Percentiles rank a stretch among this genome's conserved stretches.
Evolutionary conservation across 2,329 filamentous ascomycete genomes (phyloP).

Genomic region (Aspergillus jensenii): DNA sequence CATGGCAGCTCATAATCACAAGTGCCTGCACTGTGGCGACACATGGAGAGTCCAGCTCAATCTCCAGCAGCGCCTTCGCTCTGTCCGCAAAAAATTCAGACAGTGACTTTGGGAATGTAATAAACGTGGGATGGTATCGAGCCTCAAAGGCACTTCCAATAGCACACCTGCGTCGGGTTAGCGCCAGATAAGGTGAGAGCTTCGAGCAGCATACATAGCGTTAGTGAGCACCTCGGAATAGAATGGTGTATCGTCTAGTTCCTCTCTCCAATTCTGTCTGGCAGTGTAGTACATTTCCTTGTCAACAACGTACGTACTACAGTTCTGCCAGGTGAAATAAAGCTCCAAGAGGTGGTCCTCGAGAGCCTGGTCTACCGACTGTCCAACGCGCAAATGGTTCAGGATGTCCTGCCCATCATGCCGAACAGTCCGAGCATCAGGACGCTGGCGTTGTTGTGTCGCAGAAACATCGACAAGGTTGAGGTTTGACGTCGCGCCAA

Average conservation of each 20-base stretch:
- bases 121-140: conserved; percentile 30
- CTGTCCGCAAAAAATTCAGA: conserved; percentile 39
- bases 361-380: conserved; percentile 40
- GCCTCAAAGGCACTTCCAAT: conserved; percentile 32
- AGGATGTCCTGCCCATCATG: conserved; percentile 42
- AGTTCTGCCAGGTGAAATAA: conserved; percentile 52
- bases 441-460: conserved; percentile 13
- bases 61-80: conserved; percentile 42
- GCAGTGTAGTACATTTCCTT: conserved; percentile 41
- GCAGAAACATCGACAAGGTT: conserved; percentile 43
- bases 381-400: conserved; percentile 43
- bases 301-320: conserved; percentile 48
- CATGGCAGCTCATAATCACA: conserved; percentile 42
- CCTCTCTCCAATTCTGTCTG: conserved; percentile 33
- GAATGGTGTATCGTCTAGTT: conserved; percentile 40
- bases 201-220: conserved; percentile 32
- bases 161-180: conserved; percentile 4
- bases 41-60: conserved; percentile 44
- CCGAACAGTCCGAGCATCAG: conserved; percentile 39
- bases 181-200: background rate
- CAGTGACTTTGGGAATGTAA: conserved; percentile 35
- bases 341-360: conserved; percentile 48
- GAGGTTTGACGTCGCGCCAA: conserved; percentile 47
- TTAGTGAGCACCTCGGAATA: conserved; percentile 44
- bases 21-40: conserved; percentile 47